These are phyloP conservation scores for Peronospora belbahrii DNA, from an alignment of 352 stramenopile genomes.

Conservation along the genomic window DNA sequence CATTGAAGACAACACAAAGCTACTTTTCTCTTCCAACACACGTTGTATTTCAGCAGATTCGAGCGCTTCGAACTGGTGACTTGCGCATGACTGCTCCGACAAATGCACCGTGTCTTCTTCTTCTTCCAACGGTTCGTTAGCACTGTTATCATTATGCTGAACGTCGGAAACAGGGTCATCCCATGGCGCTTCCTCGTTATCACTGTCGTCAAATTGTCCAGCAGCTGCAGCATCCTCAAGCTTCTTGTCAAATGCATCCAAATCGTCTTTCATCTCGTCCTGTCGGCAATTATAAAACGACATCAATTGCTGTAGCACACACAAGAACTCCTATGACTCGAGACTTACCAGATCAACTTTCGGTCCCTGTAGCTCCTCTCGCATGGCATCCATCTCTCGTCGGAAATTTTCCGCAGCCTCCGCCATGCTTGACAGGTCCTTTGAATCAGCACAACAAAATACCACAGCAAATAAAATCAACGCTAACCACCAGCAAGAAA, in stretches of 20 bases:
- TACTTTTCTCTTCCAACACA: conserved; percentile 28
- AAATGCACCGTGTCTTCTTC: conserved; percentile 10
- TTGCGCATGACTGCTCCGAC: conserved; percentile 13
- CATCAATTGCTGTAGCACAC: conserved; percentile 2
- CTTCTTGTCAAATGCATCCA: conserved; percentile 78
- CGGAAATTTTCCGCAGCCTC: conserved; percentile 76
- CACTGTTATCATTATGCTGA: conserved; percentile 15
- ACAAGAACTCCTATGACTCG: not conserved
- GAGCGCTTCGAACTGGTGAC: conserved; percentile 28
- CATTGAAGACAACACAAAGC: conserved; percentile 22
- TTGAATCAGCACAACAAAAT: not conserved
- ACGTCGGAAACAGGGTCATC: conserved; percentile 34
- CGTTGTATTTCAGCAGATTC: conserved; percentile 18
- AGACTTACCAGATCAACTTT: conserved; percentile 28
- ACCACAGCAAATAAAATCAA: conserved; percentile 5
- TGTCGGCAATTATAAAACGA: conserved; percentile 11
- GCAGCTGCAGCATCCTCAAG: conserved; percentile 59
- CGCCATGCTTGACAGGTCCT: conserved; percentile 80
- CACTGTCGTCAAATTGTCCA: conserved; percentile 79
- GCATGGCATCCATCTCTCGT: conserved; percentile 80
- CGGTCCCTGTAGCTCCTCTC: conserved; percentile 37
- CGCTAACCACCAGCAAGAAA: not conserved
- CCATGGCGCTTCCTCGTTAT: conserved; percentile 64
- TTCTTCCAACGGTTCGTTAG: conserved; percentile 18
- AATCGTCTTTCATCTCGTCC: conserved; percentile 42